Percentiles rank a stretch among this genome's conserved stretches.
Conservation (phyloP, 2,329 filamentous ascomycete species). For the Calonectria hawksworthii region DNA sequence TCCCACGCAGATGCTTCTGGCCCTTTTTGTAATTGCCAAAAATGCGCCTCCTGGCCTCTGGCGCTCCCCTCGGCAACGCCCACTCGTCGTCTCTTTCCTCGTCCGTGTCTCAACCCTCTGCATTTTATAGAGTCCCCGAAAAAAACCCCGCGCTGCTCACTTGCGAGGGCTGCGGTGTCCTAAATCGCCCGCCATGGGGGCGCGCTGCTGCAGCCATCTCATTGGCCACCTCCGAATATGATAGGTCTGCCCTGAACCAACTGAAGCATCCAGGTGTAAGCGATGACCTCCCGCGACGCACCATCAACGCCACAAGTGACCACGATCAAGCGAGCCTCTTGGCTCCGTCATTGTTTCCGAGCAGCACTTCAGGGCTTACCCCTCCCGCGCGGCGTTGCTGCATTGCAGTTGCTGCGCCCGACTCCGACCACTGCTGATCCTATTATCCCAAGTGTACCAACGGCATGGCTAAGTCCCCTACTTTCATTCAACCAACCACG, state of each 20-base stretch:
- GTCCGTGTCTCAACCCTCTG: not conserved
- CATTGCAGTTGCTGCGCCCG: not conserved
- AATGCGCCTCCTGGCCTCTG: not conserved
- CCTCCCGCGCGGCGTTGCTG: not conserved
- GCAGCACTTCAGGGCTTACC: not conserved
- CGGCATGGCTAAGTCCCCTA: not conserved
- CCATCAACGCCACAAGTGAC: conserved; percentile 9
- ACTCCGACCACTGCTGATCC: not conserved
- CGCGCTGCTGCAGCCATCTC: not conserved
- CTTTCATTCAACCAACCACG: not conserved
- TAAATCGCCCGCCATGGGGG: not conserved
- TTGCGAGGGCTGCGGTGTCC: not conserved
- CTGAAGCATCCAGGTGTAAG: conserved; percentile 5
- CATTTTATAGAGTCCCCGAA: not conserved
- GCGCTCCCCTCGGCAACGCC: not conserved
- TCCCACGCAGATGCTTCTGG: not conserved
- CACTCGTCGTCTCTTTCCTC: not conserved
- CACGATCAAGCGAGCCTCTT: not conserved
- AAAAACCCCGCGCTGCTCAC: not conserved
- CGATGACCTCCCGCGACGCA: conserved; percentile 10
- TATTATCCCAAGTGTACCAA: not conserved
- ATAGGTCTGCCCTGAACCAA: not conserved
- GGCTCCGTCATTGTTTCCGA: not conserved
- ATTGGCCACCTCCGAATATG: not conserved
- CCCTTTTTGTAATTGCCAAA: conserved; percentile 1